Base-by-base conservation (phyloP, 129 eudicot genomes). In the Lonicera japonica region DNA sequence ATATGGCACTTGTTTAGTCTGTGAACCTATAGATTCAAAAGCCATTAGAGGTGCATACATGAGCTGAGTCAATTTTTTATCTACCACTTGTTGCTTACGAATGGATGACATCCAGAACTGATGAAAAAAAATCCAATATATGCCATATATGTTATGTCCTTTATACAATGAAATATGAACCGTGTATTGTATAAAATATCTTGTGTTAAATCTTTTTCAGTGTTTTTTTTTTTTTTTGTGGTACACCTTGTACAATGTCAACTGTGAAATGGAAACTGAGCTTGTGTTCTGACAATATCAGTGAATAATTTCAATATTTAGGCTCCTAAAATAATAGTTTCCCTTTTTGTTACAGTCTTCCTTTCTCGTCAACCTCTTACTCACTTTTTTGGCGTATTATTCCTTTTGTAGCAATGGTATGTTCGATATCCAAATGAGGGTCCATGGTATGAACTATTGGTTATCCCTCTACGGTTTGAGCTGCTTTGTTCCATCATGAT, bases 401-500 rank as follows among this genome's bases (percentile, higher is more conserved):
- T 24, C 54, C 29, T 72, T 70, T 76, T 81, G 91, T 72, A 92
- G 99, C 91, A 82, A 74, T 92, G 99, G 99, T 92, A 87, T 80
- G 95, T 85, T 73, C 75, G 60, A 36, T 92, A 92, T 77, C 96
- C 99, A 78, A 68, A 78, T 24, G 91, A 82, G 68, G 95, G 86
- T 36, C 96, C 99, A 29, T 92, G 99, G 99, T 92, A 87, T 65
- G 96, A 92, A 70, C 74, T 92, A 46, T 82, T 92, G 71, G 69
- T 92, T 57, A 92, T 92, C 58, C 99, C 99, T 61, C 72, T 92
- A 45, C 86, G 99, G 46, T 92, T 92, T 88, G 96, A 92, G 78
- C 89, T 92, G 63, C 99, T 92, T 57, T 92, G 96, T 73, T 92
- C 99, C 76, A 87, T 92, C 77, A 92, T 92, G 99, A 92, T 92